Base-by-base conservation (phyloP, 2,329 filamentous ascomycete genomes). In the Colletotrichum sojae region DNA sequence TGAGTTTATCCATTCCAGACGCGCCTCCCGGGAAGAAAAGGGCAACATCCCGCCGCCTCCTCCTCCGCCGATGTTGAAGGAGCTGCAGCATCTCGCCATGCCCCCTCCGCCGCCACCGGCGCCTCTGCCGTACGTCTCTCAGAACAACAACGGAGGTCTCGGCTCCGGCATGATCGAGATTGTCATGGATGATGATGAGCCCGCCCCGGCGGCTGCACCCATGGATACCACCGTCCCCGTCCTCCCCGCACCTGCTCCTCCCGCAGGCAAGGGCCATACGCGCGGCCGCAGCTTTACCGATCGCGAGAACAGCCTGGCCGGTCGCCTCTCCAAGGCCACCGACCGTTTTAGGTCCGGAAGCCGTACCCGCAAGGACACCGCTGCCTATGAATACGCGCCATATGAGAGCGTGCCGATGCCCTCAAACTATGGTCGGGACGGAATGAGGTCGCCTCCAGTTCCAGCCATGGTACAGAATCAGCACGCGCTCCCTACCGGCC, bases 21-120 rank as follows among this genome's bases (percentile, higher is more conserved):
- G 51, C 20, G 62, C 51, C 22, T 69, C 66, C 6, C 31, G 62
- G 18, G 67, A 62, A 25, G 65, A 56, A 39, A 76, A 67, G 80
- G 84, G 89, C 59, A 81, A 86, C 60, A 62, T 62, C 0, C 86
- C 84, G 0, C 86, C 87, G 0, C 87, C 88, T 0, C 84, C 87
- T 9, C 76, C 77, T 5, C 79, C 87, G 4, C 85, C 87, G 0
- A 82, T 91, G 71, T 76, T 91, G 43, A 89, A 86, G 77, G 89
- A 91, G 76, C 83, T 91, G 12, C 87, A 89, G 72, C 89, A 91
- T 76, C 78, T 91, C 27, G 88, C 88, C 22, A 82, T 80, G 25
- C 89, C 89, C 1, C 89, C 89, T 1, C 89, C 89, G 0, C 89
- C 89, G 0, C 89, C 89, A 1, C 89, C 89, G 0, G 85, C 88